Evolutionary conservation across 176 grass and related monocot species (phyloP).

Genomic region (Oryza meridionalis): DNA sequence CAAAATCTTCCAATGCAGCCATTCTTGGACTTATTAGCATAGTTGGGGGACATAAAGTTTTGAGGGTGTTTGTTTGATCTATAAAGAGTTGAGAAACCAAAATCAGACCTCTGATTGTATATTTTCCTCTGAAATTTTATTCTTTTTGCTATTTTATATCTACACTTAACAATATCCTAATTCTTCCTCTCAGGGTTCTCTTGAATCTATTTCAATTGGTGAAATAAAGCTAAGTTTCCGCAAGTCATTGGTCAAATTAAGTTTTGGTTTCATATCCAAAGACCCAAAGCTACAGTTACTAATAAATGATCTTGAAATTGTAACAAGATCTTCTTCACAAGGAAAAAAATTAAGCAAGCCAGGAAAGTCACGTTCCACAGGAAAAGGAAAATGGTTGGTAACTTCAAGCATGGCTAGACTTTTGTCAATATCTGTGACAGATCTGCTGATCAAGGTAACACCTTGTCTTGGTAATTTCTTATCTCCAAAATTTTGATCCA

Average conservation of each 20-base stretch:
- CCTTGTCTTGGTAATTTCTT: conserved; percentile 17
- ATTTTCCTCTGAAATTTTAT: conserved; percentile 19
- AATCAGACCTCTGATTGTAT: background rate
- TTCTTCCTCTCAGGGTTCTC: conserved; percentile 67
- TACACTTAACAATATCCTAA: conserved; percentile 12
- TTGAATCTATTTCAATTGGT: conserved; percentile 88
- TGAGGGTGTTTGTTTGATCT: background rate
- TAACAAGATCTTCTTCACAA: conserved; percentile 61
- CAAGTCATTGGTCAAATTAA: conserved; percentile 94
- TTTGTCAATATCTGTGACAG: conserved; percentile 84
- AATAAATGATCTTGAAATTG: conserved; percentile 93
- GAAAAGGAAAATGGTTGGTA: conserved; percentile 98
- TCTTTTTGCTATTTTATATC: conserved; percentile 22
- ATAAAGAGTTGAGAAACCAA: background rate
- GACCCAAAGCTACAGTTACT: conserved; percentile 93
- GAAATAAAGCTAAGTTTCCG: conserved; percentile 99
- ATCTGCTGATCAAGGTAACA: conserved; percentile 92
- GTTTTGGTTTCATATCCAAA: conserved; percentile 93
- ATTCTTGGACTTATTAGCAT: background rate
- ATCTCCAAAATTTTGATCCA: conserved; percentile 48
- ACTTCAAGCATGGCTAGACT: conserved; percentile 83
- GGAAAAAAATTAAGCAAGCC: conserved; percentile 65
- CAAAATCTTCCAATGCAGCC: background rate
- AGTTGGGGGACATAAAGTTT: background rate
- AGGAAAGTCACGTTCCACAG: conserved; percentile 74